phyloP scores from a whole-genome alignment of 352 stramenopile species.

The Phytophthora constricta region DNA sequence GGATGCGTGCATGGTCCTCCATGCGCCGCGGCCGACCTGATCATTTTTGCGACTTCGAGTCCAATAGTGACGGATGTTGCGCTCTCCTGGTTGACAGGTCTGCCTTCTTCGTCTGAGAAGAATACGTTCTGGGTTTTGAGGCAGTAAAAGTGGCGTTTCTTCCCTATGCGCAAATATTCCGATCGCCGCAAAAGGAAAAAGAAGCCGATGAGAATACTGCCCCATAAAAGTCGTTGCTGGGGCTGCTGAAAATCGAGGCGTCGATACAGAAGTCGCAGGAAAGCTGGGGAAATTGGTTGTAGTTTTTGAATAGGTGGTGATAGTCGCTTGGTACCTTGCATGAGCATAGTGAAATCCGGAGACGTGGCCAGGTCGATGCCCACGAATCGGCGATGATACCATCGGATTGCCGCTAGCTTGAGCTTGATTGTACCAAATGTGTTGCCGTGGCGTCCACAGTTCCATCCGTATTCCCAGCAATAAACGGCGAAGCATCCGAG shows the following conservation, averaged over 20 bases:
- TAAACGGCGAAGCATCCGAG: constrained; percentile 2
- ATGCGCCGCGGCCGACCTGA: constrained; percentile 18
- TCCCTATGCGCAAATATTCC: constrained; percentile 19
- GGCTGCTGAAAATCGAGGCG: constrained; percentile 2
- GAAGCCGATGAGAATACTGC: constrained; percentile 23
- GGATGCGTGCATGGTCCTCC: constrained; percentile 8
- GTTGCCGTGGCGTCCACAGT: constrained; percentile 10
- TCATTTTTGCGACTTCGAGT: constrained; percentile 25
- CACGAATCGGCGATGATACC: constrained; percentile 23
- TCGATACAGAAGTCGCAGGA: constrained; percentile 12
- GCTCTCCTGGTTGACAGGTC: not conserved
- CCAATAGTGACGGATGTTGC: constrained; percentile 14
- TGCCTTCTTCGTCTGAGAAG: not conserved
- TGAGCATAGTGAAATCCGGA: constrained; percentile 7
- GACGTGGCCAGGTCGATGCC: constrained; percentile 1
- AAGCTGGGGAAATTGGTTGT: constrained; percentile 24
- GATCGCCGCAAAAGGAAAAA: constrained; percentile 28
- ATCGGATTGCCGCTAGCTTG: constrained; percentile 21
- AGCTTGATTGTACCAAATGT: constrained; percentile 16
- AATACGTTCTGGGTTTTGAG: constrained; percentile 4
- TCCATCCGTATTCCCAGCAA: constrained; percentile 9
- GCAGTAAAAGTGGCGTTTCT: constrained; percentile 14
- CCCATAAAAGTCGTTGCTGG: constrained; percentile 28
- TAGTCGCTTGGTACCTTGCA: constrained; percentile 23
- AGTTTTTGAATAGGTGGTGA: constrained; percentile 19